Evolutionary conservation across 1,284 basidiomycete species (phyloP), one percentile per base, ranked within the genome.

Genomic region (Lignosus rhinocerotis): DNA sequence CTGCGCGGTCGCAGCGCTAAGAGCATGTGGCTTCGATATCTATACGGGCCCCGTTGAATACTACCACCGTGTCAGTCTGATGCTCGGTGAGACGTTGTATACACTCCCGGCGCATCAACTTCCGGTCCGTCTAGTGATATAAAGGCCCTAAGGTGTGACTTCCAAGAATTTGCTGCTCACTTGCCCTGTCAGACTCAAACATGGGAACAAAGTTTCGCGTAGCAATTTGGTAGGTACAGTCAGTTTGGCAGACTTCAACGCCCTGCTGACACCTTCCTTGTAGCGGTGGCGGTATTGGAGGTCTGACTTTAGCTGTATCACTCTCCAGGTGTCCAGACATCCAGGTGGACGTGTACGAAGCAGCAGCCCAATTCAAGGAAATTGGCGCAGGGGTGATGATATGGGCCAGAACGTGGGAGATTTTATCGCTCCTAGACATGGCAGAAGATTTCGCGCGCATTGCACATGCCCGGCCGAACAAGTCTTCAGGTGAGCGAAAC

Each of bases 311-410:
- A 6, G 80, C 79, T 1, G 75, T 80, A 10, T 74, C 75, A 1
- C 70, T 81, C 9, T 75, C 76, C 1, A 69, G 67, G 51, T 72
- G 70, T 53, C 55, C 72, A 1, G 70, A 79, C 61, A 73, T 82
- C n/a, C 67, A 76, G 44, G 76, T 81, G 6, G 71, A 76, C 33
- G 67, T 82, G 1, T 82, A 80, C 65, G 80, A 82, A 66, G 75
- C 78, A 6, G 73, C 80, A 10, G 73, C 70, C 7, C 74, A 72
- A 19, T 80, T 81, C 69, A 76, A 71, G 53, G 80, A 82, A 63
- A 80, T 82, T 31, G 80, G 80, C 6, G 80, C 80, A 10, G 80
- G 79, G 1, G 75, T 81, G 17, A 78, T 77, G 75, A 76, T 81
- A 31, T 80, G 78, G 77, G 69, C 69, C 10, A 63, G 71, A 47